Evolutionary conservation across 1,284 basidiomycete genomes (phyloP), one percentile per base, ranked within the genome.

Genomic region (Cutaneotrichosporon sp.): DNA sequence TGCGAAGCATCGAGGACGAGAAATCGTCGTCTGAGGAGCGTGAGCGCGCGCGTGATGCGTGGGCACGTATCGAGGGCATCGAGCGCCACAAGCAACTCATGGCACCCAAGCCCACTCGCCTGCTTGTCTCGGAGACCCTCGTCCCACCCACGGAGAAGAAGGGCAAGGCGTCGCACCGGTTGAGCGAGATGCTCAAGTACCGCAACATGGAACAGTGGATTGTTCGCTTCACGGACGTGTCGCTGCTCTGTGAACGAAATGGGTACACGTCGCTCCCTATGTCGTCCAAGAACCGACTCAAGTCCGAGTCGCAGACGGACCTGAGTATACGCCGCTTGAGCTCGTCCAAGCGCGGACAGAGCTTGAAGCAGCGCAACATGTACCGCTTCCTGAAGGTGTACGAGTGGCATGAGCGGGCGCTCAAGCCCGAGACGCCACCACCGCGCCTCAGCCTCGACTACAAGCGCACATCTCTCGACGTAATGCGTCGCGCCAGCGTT

Each of bases 1-100:
- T 99, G 50, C 86, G 95, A 56, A 91, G 89, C 63, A 97, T 99
- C 65, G 96, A 99, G 80, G 94, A 97, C 75, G 93, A 98, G 81
- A 98, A 98, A 85, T 90, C 93, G 59, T 89, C 90, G 76, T 91
- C 91, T 79, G 96, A 98, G 78, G 94, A 97, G 77, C 86, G 96
- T 38, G 93, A 97, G 80, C 90, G 89, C 83, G 94, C 93, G 5
- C 85, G 94, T 16, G 96, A 99, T 79, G 90, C 91, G 0, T 91
- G 97, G 74, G 96, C 94, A 1, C 88, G 96, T 14, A 97, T 99
- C 55, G 96, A 98, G 65, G 95, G 95, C 0, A 83, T 99, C 60
- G 92, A 95, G 75, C 91, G 92, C 74, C 55, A 36, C 67, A 69
- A 83, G 82, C 72, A 78, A 16, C 83, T 99, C 58, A 91, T 93